These are phyloP conservation scores for Tolypocladium tundrense DNA, from an alignment of 2,329 filamentous ascomycete species.

Conservation along the genomic window DNA sequence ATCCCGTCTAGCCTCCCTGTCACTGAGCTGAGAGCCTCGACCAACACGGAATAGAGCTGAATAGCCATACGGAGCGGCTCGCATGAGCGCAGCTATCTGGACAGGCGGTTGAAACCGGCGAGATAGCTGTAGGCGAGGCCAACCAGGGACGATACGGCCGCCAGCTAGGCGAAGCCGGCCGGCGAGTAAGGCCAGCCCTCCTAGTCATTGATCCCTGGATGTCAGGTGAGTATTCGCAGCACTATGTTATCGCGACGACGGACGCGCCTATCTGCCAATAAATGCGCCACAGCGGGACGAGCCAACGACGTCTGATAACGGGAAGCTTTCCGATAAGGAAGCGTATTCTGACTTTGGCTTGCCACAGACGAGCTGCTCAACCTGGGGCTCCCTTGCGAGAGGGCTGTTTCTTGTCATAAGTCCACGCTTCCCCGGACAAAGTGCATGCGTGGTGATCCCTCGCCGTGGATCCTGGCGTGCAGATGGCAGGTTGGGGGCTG, in stretches of 20 bases:
- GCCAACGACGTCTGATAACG: not conserved
- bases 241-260: not conserved
- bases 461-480: not conserved
- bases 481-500: not conserved
- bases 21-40: not conserved
- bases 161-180: not conserved
- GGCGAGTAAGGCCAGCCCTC: not conserved
- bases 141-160: not conserved
- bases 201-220: not conserved
- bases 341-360: not conserved
- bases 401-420: not conserved
- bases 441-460: not conserved
- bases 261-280: not conserved
- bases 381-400: not conserved
- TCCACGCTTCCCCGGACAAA: not conserved
- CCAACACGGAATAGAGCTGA: not conserved
- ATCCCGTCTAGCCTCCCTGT: not conserved
- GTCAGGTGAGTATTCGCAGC: not conserved
- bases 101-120: not conserved
- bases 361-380: not conserved
- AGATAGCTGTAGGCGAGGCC: not conserved
- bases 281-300: not conserved
- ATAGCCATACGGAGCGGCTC: not conserved
- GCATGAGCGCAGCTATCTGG: not conserved
- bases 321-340: not conserved